A percentile compares a stretch with the other conserved stretches of the same genome.
These are phyloP conservation scores for Phytopythium aichiense DNA, from an alignment of 352 stramenopile genomes.

Conservation along the genomic window DNA sequence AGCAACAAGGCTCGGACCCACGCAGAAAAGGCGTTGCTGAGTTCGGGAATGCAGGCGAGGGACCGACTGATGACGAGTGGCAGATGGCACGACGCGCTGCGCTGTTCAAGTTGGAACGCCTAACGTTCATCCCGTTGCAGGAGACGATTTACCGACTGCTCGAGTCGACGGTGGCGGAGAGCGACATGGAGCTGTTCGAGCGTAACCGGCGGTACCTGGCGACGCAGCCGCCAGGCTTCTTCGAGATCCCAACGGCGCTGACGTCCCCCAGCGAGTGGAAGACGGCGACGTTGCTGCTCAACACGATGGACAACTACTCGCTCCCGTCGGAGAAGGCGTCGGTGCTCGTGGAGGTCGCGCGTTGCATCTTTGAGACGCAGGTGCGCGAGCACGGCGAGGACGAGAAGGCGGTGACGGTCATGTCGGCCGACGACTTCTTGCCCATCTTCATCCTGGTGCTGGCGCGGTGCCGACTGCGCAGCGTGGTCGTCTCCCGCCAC, in stretches of 20 bases:
- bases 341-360: constrained; percentile 60
- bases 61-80: constrained; percentile 40
- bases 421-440: constrained; percentile 75
- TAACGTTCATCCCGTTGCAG: constrained; percentile 66
- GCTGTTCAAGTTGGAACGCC: constrained; percentile 58
- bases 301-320: constrained; percentile 71
- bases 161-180: constrained; percentile 22
- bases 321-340: constrained; percentile 62
- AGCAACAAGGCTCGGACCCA: neutral
- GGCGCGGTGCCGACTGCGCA: constrained; percentile 42
- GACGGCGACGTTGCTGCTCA: constrained; percentile 36
- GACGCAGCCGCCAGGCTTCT: constrained; percentile 40
- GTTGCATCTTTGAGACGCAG: constrained; percentile 71
- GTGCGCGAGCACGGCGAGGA: constrained; percentile 33
- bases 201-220: constrained; percentile 40
- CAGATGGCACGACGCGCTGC: constrained; percentile 39
- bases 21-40: neutral
- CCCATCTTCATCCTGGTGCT: constrained; percentile 80
- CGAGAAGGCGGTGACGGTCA: constrained; percentile 12
- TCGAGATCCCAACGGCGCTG: constrained; percentile 55
- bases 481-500: constrained; percentile 53
- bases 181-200: constrained; percentile 53
- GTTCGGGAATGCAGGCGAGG: neutral
- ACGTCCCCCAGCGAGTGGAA: constrained; percentile 56
- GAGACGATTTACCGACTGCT: constrained; percentile 64